Evolutionary conservation across 495 filamentous ascomycete species (phyloP).

Genomic region (Xylaria palmicola): DNA sequence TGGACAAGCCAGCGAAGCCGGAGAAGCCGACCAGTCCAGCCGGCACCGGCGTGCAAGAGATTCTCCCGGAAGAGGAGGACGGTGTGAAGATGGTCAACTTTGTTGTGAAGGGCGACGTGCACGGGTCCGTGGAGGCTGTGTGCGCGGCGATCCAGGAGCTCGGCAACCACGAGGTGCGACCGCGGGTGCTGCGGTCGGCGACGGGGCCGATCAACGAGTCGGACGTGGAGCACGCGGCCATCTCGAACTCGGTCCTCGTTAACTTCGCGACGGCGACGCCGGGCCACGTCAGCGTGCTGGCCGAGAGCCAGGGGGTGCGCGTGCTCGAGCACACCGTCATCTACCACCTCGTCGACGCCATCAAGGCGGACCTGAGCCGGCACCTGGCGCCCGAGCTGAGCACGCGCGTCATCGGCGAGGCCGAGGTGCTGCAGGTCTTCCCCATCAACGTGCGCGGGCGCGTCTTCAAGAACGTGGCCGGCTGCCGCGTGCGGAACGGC

Average conservation of each 20-base stretch:
- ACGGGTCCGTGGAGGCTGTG: slow-evolving; percentile 89
- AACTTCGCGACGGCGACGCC: slow-evolving; percentile 82
- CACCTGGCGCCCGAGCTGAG: slow-evolving; percentile 64
- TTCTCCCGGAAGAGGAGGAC: slow-evolving; percentile 31
- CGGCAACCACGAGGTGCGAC: slow-evolving; percentile 78
- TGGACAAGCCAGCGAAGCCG: slow-evolving; percentile 15
- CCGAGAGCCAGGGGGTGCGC: slow-evolving; percentile 64
- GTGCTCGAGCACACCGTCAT: slow-evolving; percentile 91
- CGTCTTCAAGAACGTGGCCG: slow-evolving; percentile 70
- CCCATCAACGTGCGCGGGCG: slow-evolving; percentile 75
- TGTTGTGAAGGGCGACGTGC: slow-evolving; percentile 89
- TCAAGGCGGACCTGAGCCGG: slow-evolving; percentile 66
- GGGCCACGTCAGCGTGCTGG: slow-evolving; percentile 64
- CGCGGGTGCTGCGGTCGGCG: slow-evolving; percentile 71
- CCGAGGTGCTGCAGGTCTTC: slow-evolving; percentile 81
- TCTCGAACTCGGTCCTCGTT: slow-evolving; percentile 68
- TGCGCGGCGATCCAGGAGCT: slow-evolving; percentile 67
- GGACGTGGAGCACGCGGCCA: slow-evolving; percentile 83
- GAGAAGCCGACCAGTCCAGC: background rate
- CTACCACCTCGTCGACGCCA: slow-evolving; percentile 83
- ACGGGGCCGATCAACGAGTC: slow-evolving; percentile 81
- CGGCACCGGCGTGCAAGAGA: slow-evolving; percentile 18
- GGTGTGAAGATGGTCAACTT: slow-evolving; percentile 71
- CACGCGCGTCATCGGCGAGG: slow-evolving; percentile 76
- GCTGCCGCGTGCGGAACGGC: slow-evolving; percentile 85